Conservation (phyloP, 208 protist genomes). For the Angomonas ambiguus region DNA sequence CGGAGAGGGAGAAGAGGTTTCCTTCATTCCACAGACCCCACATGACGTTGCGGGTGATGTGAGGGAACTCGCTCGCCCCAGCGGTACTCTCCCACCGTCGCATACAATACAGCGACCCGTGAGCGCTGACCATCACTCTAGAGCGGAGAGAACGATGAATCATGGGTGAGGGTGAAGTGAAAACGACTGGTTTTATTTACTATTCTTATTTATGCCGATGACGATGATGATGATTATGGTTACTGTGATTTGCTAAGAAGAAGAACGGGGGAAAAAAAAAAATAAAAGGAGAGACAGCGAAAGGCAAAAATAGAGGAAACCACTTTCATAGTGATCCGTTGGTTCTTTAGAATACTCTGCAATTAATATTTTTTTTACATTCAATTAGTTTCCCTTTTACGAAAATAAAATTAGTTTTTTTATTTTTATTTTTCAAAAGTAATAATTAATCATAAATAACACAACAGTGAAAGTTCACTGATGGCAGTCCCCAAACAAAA, state of each 20-base stretch:
- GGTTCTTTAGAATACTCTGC: too few relatives aligned
- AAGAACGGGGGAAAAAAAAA: conserved; percentile 15
- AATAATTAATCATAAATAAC: conserved; percentile 11
- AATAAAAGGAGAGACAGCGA: conserved; percentile 12
- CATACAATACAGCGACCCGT: neutral
- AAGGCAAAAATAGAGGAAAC: conserved; percentile 8
- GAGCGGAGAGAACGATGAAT: too few relatives aligned
- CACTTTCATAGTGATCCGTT: too few relatives aligned
- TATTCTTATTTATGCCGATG: too few relatives aligned
- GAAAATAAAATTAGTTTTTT: too few relatives aligned
- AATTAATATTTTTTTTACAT: neutral
- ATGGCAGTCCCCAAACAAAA: too few relatives aligned
- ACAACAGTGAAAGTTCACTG: too few relatives aligned
- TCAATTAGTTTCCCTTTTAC: neutral
- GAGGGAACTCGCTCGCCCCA: conserved; percentile 25
- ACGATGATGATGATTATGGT: too few relatives aligned
- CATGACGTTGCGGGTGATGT: conserved; percentile 80
- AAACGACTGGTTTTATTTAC: too few relatives aligned
- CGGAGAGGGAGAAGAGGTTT: conserved; percentile 89
- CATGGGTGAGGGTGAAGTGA: too few relatives aligned
- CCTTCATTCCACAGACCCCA: conserved; percentile 92
- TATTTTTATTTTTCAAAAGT: neutral
- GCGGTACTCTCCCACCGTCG: conserved; percentile 4
- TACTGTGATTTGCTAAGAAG: neutral
- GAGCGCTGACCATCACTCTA: neutral